Base-by-base conservation (phyloP, 1,284 basidiomycete species). In the Wallemia ichthyophaga region DNA sequence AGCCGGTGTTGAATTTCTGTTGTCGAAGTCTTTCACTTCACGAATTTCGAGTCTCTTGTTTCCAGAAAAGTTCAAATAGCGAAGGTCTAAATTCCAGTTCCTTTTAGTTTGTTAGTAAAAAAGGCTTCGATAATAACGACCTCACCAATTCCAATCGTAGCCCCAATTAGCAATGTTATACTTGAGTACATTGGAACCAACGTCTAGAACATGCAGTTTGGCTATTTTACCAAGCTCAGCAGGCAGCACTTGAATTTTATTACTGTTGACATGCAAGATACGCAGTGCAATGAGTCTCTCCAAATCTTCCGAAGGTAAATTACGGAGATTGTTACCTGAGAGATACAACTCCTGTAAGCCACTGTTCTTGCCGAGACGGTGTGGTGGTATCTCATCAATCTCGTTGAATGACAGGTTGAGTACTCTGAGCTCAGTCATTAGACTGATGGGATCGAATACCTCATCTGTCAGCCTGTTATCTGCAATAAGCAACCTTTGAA, bases 121-220 rank as follows among this genome's bases (percentile, higher is more conserved):
- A 13, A 1, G 48, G 33, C 53, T 53, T 19, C 25, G 23, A 2
- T 2, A 26, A 61, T 25, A 26, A 61, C 62, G 55, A 53, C 71
- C 75, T 59, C 63, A 89, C 94, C 94, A 99, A 70, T 99, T 98
- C 92, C 92, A 98, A 71, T 99, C 94, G 70, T 92, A 99, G 67
- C 92, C 86, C 83, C 83, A 92, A 67, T 98, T 99, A 66, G 88
- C 85, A 64, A 96, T 91, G 68, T 98, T 99, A 72, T 98, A 98
- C 75, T 87, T 91, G 70, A 99, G 75, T 59, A 81, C 71, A 68
- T 99, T 99, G 69, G 83, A 91, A 5, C 92, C 91, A 1, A 87
- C 94, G 67, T 99, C 94, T 62, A 99, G 74, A 26, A 84, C 79
- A 62, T 77, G 78, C 64, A 99, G 72, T 60, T 78, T 81, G 66